Conservation (phyloP, 495 filamentous ascomycete species). For the Trichodelitschia bisporula region DNA sequence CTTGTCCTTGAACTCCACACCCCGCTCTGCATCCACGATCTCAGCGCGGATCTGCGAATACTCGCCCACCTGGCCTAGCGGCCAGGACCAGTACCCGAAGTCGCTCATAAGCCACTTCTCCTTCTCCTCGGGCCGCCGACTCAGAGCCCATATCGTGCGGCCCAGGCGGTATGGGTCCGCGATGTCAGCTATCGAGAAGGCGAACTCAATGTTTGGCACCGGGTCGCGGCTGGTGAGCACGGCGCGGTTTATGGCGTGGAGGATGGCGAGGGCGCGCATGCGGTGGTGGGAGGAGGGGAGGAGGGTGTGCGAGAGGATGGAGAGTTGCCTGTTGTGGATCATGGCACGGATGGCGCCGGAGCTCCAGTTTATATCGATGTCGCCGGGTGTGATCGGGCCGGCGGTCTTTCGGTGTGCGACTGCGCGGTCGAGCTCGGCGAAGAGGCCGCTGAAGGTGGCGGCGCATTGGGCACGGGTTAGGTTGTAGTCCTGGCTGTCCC, state of each 20-base stretch:
- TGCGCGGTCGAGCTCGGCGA: slow-evolving; percentile 7
- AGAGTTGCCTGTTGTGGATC: slow-evolving; percentile 7
- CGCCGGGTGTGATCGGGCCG: slow-evolving; percentile 5
- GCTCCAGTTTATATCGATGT: background rate
- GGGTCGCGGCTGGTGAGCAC: slow-evolving; percentile 2
- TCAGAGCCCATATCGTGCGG: slow-evolving; percentile 7
- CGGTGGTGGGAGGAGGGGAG: slow-evolving; percentile 1
- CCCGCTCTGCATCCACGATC: slow-evolving; percentile 4
- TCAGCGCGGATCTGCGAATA: slow-evolving; percentile 5
- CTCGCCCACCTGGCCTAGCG: slow-evolving; percentile 3
- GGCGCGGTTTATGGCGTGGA: slow-evolving; percentile 9
- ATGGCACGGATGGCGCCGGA: background rate
- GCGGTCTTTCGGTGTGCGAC: slow-evolving; percentile 4
- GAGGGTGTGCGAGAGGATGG: slow-evolving; percentile 5
- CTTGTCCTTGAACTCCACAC: slow-evolving; percentile 5
- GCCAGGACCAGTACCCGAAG: slow-evolving; percentile 11
- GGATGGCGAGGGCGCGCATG: slow-evolving; percentile 5
- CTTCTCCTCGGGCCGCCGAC: slow-evolving; percentile 5
- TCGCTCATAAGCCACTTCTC: slow-evolving; percentile 13
- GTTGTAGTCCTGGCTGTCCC: slow-evolving; percentile 5
- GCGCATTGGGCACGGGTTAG: slow-evolving; percentile 8
- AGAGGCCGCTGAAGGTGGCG: slow-evolving; percentile 8
- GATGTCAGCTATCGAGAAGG: slow-evolving; percentile 8
- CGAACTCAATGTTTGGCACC: slow-evolving; percentile 12
- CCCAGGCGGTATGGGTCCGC: slow-evolving; percentile 1